A percentile compares a stretch with the other conserved stretches of the same genome.
Evolutionary conservation across 176 grass and related monocot genomes (phyloP).

Genomic region (Avena atlantica): DNA sequence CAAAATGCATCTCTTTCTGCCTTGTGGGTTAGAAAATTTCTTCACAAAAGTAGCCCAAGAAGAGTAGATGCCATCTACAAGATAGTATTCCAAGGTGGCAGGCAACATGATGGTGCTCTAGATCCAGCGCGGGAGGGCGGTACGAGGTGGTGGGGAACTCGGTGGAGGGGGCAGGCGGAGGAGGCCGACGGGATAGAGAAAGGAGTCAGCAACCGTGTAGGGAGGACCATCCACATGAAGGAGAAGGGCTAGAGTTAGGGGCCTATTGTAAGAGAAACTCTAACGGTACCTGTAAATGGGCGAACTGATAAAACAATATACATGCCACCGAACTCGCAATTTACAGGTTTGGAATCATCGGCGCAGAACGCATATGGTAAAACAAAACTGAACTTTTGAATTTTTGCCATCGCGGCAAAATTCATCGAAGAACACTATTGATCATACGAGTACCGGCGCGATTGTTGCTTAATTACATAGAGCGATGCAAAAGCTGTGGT

Average conservation of each 20-base stretch:
- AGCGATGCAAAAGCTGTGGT: no score
- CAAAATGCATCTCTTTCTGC: background rate
- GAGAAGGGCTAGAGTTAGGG: background rate
- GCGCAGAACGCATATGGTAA: no score
- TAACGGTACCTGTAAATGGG: no score
- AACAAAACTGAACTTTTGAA: no score
- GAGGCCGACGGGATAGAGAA: background rate
- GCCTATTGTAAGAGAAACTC: background rate
- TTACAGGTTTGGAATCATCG: no score
- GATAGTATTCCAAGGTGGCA: background rate
- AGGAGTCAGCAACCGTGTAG: background rate
- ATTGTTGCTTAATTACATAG: no score
- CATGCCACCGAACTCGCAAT: no score
- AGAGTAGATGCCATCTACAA: background rate
- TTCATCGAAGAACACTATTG: no score
- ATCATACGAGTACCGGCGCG: no score
- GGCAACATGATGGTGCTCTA: background rate
- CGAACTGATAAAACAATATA: no score
- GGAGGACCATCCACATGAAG: background rate
- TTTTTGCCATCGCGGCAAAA: no score
- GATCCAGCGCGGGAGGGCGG: background rate
- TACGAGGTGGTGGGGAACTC: background rate
- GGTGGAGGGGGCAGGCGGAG: background rate
- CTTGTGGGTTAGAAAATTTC: background rate
- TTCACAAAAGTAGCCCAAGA: background rate